A percentile compares a stretch with the other conserved stretches of the same genome.
These are phyloP conservation scores for Scytalidium sp. DNA, from an alignment of 2,329 filamentous ascomycete genomes.

Conservation along the genomic window DNA sequence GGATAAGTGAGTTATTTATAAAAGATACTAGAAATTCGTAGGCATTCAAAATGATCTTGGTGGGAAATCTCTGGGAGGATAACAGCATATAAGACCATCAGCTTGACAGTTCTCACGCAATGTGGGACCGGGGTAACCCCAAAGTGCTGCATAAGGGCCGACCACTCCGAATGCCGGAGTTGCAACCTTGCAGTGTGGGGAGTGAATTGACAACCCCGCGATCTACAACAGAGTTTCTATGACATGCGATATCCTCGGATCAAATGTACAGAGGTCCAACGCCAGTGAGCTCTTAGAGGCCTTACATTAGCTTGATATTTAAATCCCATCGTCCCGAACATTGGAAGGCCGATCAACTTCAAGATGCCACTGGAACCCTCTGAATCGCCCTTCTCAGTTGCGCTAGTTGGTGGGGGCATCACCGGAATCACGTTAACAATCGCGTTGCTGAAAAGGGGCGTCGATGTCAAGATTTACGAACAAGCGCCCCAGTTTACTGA, in stretches of 20 bases:
- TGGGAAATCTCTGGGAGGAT: too few relatives aligned
- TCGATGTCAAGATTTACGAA: slow-evolving; percentile 18
- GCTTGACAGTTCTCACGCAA: too few relatives aligned
- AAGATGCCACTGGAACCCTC: background rate
- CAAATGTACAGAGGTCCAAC: background rate
- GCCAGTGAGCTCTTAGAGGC: background rate
- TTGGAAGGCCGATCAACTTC: background rate
- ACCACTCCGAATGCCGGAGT: too few relatives aligned
- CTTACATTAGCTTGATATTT: background rate
- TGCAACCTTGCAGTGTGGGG: too few relatives aligned
- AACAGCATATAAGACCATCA: too few relatives aligned
- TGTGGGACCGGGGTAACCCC: too few relatives aligned
- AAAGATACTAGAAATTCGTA: too few relatives aligned
- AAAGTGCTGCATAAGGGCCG: too few relatives aligned
- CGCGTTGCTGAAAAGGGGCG: slow-evolving; percentile 10
- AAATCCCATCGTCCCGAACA: background rate
- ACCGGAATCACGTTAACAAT: slow-evolving; percentile 14
- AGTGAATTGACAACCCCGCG: too few relatives aligned
- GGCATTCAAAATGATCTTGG: too few relatives aligned
- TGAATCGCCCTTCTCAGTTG: background rate
- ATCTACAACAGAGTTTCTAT: background rate
- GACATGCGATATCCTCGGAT: background rate
- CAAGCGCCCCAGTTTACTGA: slow-evolving; percentile 12
- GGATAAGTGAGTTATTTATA: too few relatives aligned
- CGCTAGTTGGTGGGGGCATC: slow-evolving; percentile 22